Conservation (phyloP, 2,329 filamentous ascomycete species). For the Penicillium concentricum region DNA sequence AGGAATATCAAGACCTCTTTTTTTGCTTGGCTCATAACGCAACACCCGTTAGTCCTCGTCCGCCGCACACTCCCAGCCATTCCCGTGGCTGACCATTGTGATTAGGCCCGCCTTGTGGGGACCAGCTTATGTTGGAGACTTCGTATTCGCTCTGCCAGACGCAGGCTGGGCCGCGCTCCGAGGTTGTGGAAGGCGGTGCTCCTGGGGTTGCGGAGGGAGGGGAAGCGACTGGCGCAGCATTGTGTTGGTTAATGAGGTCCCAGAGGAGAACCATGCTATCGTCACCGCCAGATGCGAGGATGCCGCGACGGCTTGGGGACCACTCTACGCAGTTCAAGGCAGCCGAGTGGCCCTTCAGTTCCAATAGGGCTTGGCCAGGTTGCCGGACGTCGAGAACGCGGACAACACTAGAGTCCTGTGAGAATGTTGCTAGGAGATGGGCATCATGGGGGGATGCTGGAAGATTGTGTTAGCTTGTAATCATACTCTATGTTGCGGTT, state of each 20-base stretch:
- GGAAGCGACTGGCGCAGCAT: conserved; percentile 47
- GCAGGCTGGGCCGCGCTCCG: conserved; percentile 46
- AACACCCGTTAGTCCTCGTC: conserved; percentile 47
- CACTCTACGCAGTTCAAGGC: conserved; percentile 92
- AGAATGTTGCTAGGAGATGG: conserved; percentile 95
- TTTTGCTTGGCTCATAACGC: conserved; percentile 31
- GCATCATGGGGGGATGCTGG: conserved; percentile 88
- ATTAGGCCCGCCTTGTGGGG: conserved; percentile 41
- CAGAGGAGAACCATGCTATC: conserved; percentile 90
- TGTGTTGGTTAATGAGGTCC: conserved; percentile 76
- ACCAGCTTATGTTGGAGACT: conserved; percentile 50
- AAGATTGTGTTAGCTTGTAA: conserved; percentile 11
- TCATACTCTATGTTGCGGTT: not conserved
- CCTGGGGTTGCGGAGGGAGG: conserved; percentile 31
- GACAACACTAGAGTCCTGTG: conserved; percentile 86
- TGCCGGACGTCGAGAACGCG: conserved; percentile 95
- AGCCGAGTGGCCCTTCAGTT: conserved; percentile 83
- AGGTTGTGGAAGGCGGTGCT: conserved; percentile 31
- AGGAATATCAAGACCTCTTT: conserved; percentile 8
- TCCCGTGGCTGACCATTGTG: conserved; percentile 34
- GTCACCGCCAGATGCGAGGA: conserved; percentile 86
- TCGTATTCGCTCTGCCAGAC: conserved; percentile 50
- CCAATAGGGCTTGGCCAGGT: conserved; percentile 89
- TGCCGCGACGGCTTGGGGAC: conserved; percentile 82
- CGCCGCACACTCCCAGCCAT: conserved; percentile 48